phyloP scores from a whole-genome alignment of 2,329 filamentous ascomycete species.

The Colletotrichum trifolii region DNA sequence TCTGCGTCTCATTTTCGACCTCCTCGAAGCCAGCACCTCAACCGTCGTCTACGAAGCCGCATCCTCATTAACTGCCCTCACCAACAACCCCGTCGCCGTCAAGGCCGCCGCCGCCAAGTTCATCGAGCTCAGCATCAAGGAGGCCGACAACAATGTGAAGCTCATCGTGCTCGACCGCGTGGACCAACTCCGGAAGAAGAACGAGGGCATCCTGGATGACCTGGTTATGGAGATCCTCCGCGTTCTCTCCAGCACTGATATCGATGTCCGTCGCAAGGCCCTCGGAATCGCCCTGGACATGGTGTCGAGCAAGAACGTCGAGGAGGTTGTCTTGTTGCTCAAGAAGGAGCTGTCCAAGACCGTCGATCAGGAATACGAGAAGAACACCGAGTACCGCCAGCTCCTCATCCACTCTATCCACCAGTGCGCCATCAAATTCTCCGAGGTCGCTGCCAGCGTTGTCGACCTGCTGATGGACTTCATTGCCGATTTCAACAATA shows the following conservation, averaged over 20 bases:
- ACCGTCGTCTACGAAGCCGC: slow-evolving; percentile 98
- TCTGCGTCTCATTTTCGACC: slow-evolving; percentile 92
- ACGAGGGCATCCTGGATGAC: slow-evolving; percentile 92
- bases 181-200: slow-evolving; percentile 85
- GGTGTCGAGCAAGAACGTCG: slow-evolving; percentile 98
- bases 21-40: slow-evolving; percentile 90
- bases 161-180: slow-evolving; percentile 97
- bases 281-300: slow-evolving; percentile 92
- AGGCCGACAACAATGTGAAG: slow-evolving; percentile 99
- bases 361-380: slow-evolving; percentile 98
- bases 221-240: slow-evolving; percentile 96
- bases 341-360: slow-evolving; percentile 99
- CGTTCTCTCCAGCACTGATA: slow-evolving; percentile 92
- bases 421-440: slow-evolving; percentile 98
- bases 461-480: slow-evolving; percentile 99
- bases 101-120: slow-evolving; percentile 97
- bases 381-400: slow-evolving; percentile 95
- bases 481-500: slow-evolving; percentile 97
- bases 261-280: slow-evolving; percentile 94
- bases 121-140: slow-evolving; percentile 96
- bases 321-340: slow-evolving; percentile 93
- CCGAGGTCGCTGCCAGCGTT: slow-evolving; percentile 95
- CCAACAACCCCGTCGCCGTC: slow-evolving; percentile 95
- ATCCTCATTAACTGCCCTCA: slow-evolving; percentile 91
- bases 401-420: slow-evolving; percentile 97